phyloP scores from a whole-genome alignment of 768 basidiomycete species.

The Xerocomellus dryophilus region DNA sequence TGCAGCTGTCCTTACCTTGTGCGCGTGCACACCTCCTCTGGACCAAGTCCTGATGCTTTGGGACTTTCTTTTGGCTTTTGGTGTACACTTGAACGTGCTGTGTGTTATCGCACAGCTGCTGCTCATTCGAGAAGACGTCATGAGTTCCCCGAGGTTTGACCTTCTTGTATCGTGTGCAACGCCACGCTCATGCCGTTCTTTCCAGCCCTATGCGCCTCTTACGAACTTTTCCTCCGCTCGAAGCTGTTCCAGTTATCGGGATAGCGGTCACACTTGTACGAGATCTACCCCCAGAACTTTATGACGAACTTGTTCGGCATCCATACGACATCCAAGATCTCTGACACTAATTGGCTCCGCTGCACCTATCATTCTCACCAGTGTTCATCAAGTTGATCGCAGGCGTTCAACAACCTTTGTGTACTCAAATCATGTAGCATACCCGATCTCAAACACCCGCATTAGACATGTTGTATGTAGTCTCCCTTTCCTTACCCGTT shows the following conservation, averaged over 20 bases:
- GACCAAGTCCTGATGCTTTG: slow-evolving; percentile 93
- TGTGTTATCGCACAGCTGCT: slow-evolving; percentile 95
- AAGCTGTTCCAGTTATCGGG: slow-evolving; percentile 83
- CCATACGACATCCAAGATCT: slow-evolving; percentile 57
- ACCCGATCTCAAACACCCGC: slow-evolving; percentile 1
- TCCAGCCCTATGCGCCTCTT: slow-evolving; percentile 90
- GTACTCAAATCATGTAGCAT: slow-evolving; percentile 26
- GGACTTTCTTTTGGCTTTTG: slow-evolving; percentile 97
- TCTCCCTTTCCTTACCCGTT: not conserved
- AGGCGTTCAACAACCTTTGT: slow-evolving; percentile 10
- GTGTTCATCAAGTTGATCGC: slow-evolving; percentile 10
- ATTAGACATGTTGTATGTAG: slow-evolving; percentile 17
- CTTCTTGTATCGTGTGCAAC: not conserved
- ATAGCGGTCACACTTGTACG: slow-evolving; percentile 93
- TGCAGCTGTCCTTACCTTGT: slow-evolving; percentile 87
- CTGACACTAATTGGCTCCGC: slow-evolving; percentile 10
- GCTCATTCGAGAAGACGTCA: slow-evolving; percentile 86
- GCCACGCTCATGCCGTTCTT: not conserved
- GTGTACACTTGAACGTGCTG: slow-evolving; percentile 92
- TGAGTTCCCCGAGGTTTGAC: slow-evolving; percentile 78
- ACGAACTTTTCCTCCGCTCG: slow-evolving; percentile 89
- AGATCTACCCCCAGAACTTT: slow-evolving; percentile 82
- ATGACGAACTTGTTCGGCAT: slow-evolving; percentile 86
- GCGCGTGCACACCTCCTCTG: slow-evolving; percentile 94
- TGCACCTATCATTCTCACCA: not conserved